A percentile compares a stretch with the other conserved stretches of the same genome.
phyloP scores from a whole-genome alignment of 2,329 filamentous ascomycete species.

The Neonectria coccinea region DNA sequence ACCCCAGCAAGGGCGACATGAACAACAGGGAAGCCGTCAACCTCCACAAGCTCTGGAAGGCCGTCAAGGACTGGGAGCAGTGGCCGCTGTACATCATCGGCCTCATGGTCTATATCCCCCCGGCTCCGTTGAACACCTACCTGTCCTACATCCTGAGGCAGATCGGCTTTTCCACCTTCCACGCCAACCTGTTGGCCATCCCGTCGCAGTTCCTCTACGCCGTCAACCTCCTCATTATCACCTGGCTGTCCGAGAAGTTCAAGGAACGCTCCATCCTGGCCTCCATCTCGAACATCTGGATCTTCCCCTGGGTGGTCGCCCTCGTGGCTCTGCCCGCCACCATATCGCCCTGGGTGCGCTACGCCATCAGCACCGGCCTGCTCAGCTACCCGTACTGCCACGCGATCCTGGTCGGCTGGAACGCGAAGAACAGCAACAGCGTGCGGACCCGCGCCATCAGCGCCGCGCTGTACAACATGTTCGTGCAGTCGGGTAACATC shows the following conservation, averaged over 20 bases:
- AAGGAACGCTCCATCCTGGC: constrained; percentile 60
- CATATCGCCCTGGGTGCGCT: constrained; percentile 56
- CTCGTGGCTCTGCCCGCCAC: constrained; percentile 54
- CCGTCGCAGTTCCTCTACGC: constrained; percentile 59
- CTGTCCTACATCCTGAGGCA: constrained; percentile 58
- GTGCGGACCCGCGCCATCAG: constrained; percentile 73
- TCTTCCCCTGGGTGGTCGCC: constrained; percentile 60
- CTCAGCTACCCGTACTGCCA: constrained; percentile 62
- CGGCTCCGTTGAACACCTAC: constrained; percentile 57
- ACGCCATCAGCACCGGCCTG: constrained; percentile 53
- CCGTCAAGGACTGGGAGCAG: constrained; percentile 69
- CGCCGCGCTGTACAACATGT: constrained; percentile 71
- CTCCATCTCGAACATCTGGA: constrained; percentile 62
- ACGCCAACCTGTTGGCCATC: constrained; percentile 60
- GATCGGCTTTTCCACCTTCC: constrained; percentile 59
- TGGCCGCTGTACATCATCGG: constrained; percentile 64
- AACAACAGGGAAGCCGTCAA: constrained; percentile 61
- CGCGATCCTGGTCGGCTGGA: constrained; percentile 66
- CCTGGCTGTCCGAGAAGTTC: constrained; percentile 57
- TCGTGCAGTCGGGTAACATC: constrained; percentile 58
- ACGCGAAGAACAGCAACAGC: constrained; percentile 70
- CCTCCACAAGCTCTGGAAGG: constrained; percentile 58
- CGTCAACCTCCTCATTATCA: constrained; percentile 60
- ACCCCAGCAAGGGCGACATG: constrained; percentile 71
- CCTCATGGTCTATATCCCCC: constrained; percentile 59